These are phyloP conservation scores for Candida oleophila DNA, from an alignment of 805 yeast species.

Conservation along the genomic window DNA sequence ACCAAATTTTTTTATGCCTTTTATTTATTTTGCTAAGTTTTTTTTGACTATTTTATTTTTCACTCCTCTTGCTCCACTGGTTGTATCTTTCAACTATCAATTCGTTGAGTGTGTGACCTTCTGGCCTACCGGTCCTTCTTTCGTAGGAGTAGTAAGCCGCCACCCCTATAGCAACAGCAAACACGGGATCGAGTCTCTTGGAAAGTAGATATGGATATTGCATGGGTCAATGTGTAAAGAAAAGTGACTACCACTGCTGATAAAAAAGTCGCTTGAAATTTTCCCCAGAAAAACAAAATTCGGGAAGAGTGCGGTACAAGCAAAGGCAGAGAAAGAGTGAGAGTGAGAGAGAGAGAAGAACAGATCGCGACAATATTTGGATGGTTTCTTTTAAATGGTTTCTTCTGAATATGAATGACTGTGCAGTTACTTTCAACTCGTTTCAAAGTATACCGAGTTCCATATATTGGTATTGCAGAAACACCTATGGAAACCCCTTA, in stretches of 20 bases:
- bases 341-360: too few relatives aligned
- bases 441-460: too few relatives aligned
- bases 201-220: slow-evolving; percentile 49
- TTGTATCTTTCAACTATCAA: slow-evolving; percentile 35
- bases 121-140: slow-evolving; percentile 51
- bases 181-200: slow-evolving; percentile 60
- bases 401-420: too few relatives aligned
- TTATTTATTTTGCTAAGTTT: too few relatives aligned
- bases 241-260: not conserved
- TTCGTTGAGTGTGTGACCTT: slow-evolving; percentile 61
- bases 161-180: slow-evolving; percentile 62
- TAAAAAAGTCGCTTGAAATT: not conserved
- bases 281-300: not conserved
- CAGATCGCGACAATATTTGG: too few relatives aligned
- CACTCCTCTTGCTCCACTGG: not conserved
- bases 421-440: too few relatives aligned
- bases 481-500: too few relatives aligned
- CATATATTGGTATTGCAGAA: too few relatives aligned
- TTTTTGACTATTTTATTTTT: too few relatives aligned
- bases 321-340: too few relatives aligned
- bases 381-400: too few relatives aligned
- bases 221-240: slow-evolving; percentile 15
- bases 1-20: too few relatives aligned
- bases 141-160: slow-evolving; percentile 66
- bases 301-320: not conserved